A percentile compares a stretch with the other conserved stretches of the same genome.
phyloP scores from a whole-genome alignment of 2,329 filamentous ascomycete species.

The Setomelanomma holmii region DNA sequence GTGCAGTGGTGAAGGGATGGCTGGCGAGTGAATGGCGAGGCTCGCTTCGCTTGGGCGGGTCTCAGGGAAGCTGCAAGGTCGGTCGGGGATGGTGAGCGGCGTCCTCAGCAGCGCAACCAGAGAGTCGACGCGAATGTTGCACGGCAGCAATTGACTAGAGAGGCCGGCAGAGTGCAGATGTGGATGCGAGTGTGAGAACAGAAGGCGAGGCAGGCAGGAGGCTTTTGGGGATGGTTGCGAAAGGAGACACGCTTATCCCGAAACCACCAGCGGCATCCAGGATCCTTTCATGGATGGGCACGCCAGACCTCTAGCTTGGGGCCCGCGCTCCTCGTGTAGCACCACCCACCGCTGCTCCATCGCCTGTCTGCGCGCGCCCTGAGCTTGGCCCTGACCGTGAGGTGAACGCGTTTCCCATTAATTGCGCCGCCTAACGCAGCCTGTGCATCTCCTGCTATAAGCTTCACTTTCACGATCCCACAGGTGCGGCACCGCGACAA shows the following conservation, averaged over 20 bases:
- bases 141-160: conserved; percentile 31
- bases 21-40: conserved; percentile 33
- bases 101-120: conserved; percentile 30
- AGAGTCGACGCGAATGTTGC: conserved; percentile 27
- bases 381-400: neutral
- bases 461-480: neutral
- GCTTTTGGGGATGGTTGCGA: conserved; percentile 26
- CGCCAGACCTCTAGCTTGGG: conserved; percentile 21
- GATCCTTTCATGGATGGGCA: conserved; percentile 25
- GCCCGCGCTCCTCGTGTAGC: conserved; percentile 25
- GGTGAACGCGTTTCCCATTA: neutral
- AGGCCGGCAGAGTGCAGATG: conserved; percentile 18
- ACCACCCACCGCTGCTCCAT: conserved; percentile 13
- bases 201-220: conserved; percentile 19
- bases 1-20: conserved; percentile 36
- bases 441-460: neutral
- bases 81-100: conserved; percentile 33
- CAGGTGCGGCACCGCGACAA: neutral
- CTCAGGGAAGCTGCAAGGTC: conserved; percentile 38
- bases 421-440: neutral
- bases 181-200: conserved; percentile 8
- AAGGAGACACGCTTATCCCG: conserved; percentile 30
- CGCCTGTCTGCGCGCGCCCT: conserved; percentile 15
- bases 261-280: conserved; percentile 10
- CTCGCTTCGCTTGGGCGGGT: conserved; percentile 38